Evolutionary conservation across 2,329 filamentous ascomycete genomes (phyloP).

Genomic region (Diaporthe capsici): DNA sequence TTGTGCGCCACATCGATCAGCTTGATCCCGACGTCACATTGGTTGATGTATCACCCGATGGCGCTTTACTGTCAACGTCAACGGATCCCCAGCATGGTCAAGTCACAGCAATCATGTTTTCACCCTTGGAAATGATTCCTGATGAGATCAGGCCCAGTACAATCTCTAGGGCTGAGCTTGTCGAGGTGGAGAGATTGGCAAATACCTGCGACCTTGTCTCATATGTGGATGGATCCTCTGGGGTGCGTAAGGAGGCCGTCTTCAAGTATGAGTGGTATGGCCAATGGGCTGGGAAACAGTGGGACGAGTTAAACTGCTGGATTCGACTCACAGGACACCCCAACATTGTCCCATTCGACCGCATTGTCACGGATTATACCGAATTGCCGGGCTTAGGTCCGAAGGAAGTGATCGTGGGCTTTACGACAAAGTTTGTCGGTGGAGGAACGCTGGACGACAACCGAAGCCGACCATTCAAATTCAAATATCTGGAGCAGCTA

Average conservation of each 20-base stretch:
- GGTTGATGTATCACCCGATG: not conserved
- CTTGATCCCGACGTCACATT: constrained; percentile 1
- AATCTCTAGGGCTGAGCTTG: not conserved
- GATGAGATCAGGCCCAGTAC: not conserved
- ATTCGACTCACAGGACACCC: not conserved
- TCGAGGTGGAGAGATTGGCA: constrained; percentile 10
- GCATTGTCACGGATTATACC: not conserved
- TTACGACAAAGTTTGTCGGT: constrained; percentile 48
- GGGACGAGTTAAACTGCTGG: constrained; percentile 25
- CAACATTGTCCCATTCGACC: not conserved
- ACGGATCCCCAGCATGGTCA: not conserved
- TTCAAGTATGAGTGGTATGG: constrained; percentile 2
- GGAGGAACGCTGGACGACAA: constrained; percentile 52
- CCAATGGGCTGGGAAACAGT: not conserved
- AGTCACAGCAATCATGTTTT: not conserved
- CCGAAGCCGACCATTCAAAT: not conserved
- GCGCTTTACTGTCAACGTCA: not conserved
- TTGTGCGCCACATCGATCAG: not conserved
- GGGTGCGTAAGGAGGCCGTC: not conserved
- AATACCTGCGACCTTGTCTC: constrained; percentile 4
- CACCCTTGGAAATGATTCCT: not conserved
- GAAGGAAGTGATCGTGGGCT: constrained; percentile 42
- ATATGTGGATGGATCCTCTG: not conserved
- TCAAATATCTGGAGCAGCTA: constrained; percentile 54
- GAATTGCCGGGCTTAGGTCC: not conserved